phyloP scores from a whole-genome alignment of 805 yeast genomes.

The Candida ortonii region DNA sequence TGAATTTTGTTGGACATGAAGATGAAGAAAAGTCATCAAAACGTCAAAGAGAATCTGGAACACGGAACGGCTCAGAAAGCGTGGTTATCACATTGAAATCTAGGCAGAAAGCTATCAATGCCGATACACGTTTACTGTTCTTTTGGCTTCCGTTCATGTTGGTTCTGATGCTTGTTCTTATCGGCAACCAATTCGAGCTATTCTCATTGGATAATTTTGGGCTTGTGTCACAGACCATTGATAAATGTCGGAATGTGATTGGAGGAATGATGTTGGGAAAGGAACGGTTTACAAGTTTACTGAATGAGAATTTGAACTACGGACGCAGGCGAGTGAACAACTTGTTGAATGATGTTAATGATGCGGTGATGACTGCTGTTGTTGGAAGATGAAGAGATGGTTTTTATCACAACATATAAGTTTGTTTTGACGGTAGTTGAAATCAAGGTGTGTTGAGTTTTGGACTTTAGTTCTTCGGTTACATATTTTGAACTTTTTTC shows the following conservation, averaged over 20 bases:
- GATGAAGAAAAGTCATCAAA: slow-evolving; percentile 8
- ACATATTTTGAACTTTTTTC: no score
- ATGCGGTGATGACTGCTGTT: slow-evolving; percentile 38
- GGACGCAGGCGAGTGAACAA: slow-evolving; percentile 32
- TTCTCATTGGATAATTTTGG: slow-evolving; percentile 22
- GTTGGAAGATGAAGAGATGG: slow-evolving; percentile 18
- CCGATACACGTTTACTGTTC: slow-evolving; percentile 81
- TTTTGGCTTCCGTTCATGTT: slow-evolving; percentile 86
- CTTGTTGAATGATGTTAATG: slow-evolving; percentile 40
- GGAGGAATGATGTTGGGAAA: slow-evolving; percentile 54
- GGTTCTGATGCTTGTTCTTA: slow-evolving; percentile 44
- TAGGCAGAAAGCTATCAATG: slow-evolving; percentile 46
- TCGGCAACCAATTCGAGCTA: slow-evolving; percentile 29
- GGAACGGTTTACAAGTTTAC: slow-evolving; percentile 31
- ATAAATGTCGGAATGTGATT: slow-evolving; percentile 39
- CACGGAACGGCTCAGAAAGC: slow-evolving; percentile 3
- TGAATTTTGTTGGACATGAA: slow-evolving; percentile 30
- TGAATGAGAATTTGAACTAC: slow-evolving; percentile 34
- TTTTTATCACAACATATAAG: not conserved
- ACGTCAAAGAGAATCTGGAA: slow-evolving; percentile 4
- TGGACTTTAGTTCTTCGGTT: no score
- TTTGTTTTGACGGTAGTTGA: no score
- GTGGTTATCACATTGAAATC: slow-evolving; percentile 27
- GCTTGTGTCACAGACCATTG: slow-evolving; percentile 32
- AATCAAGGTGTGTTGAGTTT: no score